Base-by-base conservation (phyloP, 2,329 filamentous ascomycete genomes). In the Elsinoe ampelina region DNA sequence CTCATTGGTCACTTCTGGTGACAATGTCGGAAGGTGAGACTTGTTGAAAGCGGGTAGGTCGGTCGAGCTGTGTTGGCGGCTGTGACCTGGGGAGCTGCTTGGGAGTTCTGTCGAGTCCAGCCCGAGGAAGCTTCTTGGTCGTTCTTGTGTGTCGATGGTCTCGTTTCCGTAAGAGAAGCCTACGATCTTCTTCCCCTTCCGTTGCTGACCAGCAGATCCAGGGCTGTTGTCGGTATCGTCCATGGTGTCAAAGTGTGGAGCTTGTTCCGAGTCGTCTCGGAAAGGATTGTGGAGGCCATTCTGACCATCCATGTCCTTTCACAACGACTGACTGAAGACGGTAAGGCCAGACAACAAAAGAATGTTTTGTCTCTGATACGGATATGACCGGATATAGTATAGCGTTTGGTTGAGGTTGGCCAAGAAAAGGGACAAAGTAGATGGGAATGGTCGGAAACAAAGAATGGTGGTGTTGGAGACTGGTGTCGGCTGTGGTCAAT, bases 151-250 rank as follows among this genome's bases (percentile, higher is more conserved):
- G 50, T 58, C 55, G 43, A 57, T 39, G 12, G 57, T 50, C 17
- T 58, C 52, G 19, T 57, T 42, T 1, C 42, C 57, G 8, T 56
- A 35, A 15, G 55, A 57, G 56, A 62, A 62, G 30, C 57, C 59
- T n/a, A 61, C 59, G 32, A 54, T 58, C 51, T 62, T 62, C 59
- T 62, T 62, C 36, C 60, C 58, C 22, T 59, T 59, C n/a, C 57
- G 45, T 35, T 51, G 54, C 22, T 54, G 48, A 22, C 50, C 48
- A 43, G 57, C 50, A 57, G 48, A 58, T 50, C 54, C 54, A 13
- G 60, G 50, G 47, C 57, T 60, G 50, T 48, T 57, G 32, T 57
- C 34, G 13, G 57, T 45, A 35, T 58, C 57, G 7, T 58, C 47
- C 8, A 39, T 32, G 11, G 13, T 52, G 48, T 39, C 48, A 20